Evolutionary conservation across 352 stramenopile species (phyloP).

Genomic region (Globisporangium nodosum): DNA sequence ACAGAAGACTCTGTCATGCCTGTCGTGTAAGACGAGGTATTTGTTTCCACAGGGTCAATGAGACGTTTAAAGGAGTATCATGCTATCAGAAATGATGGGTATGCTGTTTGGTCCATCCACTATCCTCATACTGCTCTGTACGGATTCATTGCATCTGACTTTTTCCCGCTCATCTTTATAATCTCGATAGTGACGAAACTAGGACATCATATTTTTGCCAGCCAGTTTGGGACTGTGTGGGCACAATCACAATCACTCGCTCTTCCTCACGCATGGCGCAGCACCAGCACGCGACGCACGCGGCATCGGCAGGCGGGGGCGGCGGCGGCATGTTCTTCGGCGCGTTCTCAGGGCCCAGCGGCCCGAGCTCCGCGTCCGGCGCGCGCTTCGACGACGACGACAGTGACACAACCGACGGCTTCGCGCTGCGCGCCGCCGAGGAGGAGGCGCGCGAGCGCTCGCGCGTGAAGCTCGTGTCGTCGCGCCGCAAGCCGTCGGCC

Average conservation of each 20-base stretch:
- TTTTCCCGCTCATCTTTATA: not conserved
- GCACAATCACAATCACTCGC: not conserved
- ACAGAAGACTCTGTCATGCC: too few relatives aligned
- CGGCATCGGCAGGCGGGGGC: too few relatives aligned
- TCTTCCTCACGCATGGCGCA: not conserved
- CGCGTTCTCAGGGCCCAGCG: not conserved
- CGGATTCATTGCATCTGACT: not conserved
- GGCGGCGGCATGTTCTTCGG: not conserved
- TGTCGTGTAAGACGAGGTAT: too few relatives aligned
- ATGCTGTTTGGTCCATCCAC: too few relatives aligned
- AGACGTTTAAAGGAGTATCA: too few relatives aligned
- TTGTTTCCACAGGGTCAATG: too few relatives aligned
- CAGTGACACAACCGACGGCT: conserved; percentile 4
- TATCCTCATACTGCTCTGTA: too few relatives aligned
- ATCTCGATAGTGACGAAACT: not conserved
- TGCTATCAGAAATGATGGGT: too few relatives aligned
- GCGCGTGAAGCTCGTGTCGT: conserved; percentile 42
- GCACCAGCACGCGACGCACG: not conserved
- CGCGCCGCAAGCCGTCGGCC: conserved; percentile 30
- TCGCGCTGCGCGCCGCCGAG: conserved; percentile 3
- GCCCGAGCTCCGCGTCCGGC: not conserved
- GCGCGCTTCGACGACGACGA: not conserved
- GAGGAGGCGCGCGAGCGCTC: conserved; percentile 27
- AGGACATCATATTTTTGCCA: not conserved
- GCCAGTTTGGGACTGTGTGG: not conserved